A percentile compares a stretch with the other conserved stretches of the same genome.
phyloP scores from a whole-genome alignment of 345 rosid species.

The Pugionium dolabratum region DNA sequence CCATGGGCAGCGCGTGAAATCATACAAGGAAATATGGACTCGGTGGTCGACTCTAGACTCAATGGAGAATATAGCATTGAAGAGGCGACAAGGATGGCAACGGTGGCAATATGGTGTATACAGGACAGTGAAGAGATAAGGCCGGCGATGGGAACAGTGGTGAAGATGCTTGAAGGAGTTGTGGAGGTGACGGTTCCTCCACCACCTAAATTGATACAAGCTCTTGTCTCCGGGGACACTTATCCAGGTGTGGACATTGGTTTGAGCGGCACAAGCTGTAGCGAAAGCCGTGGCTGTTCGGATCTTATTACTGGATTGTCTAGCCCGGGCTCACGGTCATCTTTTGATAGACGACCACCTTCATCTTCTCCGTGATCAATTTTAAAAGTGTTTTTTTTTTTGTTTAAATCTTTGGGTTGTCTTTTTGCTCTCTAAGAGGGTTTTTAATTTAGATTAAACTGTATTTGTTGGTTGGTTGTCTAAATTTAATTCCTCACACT shows the following conservation, averaged over 20 bases:
- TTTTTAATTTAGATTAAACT: conserved; percentile 5
- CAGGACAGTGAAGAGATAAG: conserved; percentile 66
- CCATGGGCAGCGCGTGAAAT: conserved; percentile 85
- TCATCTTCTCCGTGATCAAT: conserved; percentile 41
- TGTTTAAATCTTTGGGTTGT: not conserved
- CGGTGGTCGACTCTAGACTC: conserved; percentile 52
- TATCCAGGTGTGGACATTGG: conserved; percentile 55
- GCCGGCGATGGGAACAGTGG: conserved; percentile 70
- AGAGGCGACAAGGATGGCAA: conserved; percentile 62
- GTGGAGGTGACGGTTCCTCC: conserved; percentile 65
- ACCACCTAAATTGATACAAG: conserved; percentile 76
- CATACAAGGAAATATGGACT: conserved; percentile 55
- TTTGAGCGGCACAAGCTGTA: conserved; percentile 39
- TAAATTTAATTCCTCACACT: no score
- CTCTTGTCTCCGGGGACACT: conserved; percentile 76
- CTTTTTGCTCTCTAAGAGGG: conserved; percentile 28
- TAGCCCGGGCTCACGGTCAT: conserved; percentile 52
- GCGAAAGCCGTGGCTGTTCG: conserved; percentile 41
- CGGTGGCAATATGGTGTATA: conserved; percentile 78
- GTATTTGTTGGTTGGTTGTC: conserved; percentile 11
- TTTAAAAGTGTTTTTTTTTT: not conserved
- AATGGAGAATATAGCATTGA: conserved; percentile 46
- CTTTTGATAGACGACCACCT: conserved; percentile 40
- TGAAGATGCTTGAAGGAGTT: conserved; percentile 75
- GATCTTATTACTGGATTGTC: conserved; percentile 47